These are phyloP conservation scores for Epichloe festucae DNA, from an alignment of 2,329 filamentous ascomycete genomes.

Conservation along the genomic window DNA sequence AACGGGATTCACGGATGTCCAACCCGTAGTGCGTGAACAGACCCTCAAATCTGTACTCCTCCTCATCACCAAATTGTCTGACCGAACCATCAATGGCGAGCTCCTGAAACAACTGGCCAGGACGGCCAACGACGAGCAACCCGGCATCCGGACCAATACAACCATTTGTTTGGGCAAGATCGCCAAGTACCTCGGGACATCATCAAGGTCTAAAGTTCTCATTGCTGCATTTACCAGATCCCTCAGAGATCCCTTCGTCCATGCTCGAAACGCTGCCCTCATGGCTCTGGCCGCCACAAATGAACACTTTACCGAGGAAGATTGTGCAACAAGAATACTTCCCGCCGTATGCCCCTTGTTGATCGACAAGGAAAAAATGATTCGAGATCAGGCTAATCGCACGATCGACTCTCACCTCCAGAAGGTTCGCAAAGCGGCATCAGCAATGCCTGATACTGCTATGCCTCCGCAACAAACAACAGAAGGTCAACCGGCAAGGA, in stretches of 20 bases:
- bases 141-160: constrained; percentile 93
- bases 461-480: constrained; percentile 52
- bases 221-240: constrained; percentile 85
- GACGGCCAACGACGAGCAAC: constrained; percentile 94
- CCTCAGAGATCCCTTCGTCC: constrained; percentile 84
- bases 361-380: constrained; percentile 89
- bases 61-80: constrained; percentile 78
- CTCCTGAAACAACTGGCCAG: constrained; percentile 83
- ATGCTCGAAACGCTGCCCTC: constrained; percentile 80
- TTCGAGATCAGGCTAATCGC: constrained; percentile 84
- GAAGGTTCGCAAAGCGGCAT: constrained; percentile 66
- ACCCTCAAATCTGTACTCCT: constrained; percentile 88
- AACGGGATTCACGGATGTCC: constrained; percentile 87
- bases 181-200: constrained; percentile 68
- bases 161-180: constrained; percentile 97
- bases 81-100: constrained; percentile 87
- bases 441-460: constrained; percentile 66
- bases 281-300: constrained; percentile 75
- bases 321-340: constrained; percentile 72
- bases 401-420: constrained; percentile 77
- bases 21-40: constrained; percentile 86
- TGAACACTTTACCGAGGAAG: constrained; percentile 80
- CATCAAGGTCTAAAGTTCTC: constrained; percentile 77
- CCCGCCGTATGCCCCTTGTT: constrained; percentile 74
- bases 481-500: constrained; percentile 48